phyloP scores from a whole-genome alignment of 1,284 basidiomycete species.

The Thecaphora thlaspeos region DNA sequence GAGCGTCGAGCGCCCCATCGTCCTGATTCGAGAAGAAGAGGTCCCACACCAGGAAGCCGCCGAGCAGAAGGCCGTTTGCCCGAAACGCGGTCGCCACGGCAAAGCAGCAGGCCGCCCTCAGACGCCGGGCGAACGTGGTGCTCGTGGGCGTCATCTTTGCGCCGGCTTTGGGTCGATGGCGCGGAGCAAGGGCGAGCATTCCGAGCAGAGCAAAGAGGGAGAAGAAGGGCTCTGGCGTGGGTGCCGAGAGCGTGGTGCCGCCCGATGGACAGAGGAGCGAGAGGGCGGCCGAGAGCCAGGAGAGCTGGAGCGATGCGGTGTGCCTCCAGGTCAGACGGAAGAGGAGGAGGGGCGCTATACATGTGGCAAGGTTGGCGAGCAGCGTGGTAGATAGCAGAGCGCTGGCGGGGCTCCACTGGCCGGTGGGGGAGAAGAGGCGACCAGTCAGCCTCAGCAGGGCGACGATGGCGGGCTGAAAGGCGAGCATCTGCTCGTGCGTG shows the following conservation, averaged over 20 bases:
- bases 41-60: conserved; percentile 64
- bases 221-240: conserved; percentile 83
- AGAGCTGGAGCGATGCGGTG: conserved; percentile 62
- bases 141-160: background rate
- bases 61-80: conserved; percentile 76
- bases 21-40: conserved; percentile 4
- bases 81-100: conserved; percentile 70
- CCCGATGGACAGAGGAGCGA: conserved; percentile 81
- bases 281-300: conserved; percentile 67
- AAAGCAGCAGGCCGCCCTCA: conserved; percentile 62
- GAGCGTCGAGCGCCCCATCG: background rate
- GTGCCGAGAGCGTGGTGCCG: conserved; percentile 66
- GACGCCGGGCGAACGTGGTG: background rate
- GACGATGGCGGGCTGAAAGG: conserved; percentile 72
- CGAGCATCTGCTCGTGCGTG: conserved; percentile 78
- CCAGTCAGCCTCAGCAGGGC: conserved; percentile 27
- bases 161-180: background rate
- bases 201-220: conserved; percentile 63
- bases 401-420: conserved; percentile 33
- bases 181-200: conserved; percentile 5
- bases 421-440: conserved; percentile 10
- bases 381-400: conserved; percentile 23
- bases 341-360: conserved; percentile 63
- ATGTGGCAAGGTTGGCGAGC: conserved; percentile 42
- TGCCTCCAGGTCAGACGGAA: conserved; percentile 59